Percentiles rank a stretch among this genome's conserved stretches.
Evolutionary conservation across 2,329 filamentous ascomycete species (phyloP).

Genomic region (Arthrobotrys megalospora): DNA sequence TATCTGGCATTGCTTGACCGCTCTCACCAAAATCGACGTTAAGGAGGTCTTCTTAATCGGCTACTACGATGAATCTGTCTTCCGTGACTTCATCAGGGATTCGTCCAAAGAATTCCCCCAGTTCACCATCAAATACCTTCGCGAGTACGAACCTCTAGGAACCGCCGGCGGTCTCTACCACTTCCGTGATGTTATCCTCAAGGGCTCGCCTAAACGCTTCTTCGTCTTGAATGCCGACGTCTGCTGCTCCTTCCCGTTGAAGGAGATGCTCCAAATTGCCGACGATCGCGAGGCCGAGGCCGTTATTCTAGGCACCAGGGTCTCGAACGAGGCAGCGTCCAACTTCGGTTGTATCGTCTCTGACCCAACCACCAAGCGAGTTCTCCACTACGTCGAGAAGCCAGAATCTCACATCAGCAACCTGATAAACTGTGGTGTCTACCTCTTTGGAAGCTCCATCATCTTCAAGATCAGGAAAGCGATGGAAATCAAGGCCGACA

Average conservation of each 20-base stretch:
- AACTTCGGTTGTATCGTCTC: slow-evolving; percentile 99
- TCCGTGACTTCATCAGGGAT: slow-evolving; percentile 98
- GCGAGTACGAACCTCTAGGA: slow-evolving; percentile 96
- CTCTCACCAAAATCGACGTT: slow-evolving; percentile 90
- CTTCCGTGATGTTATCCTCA: slow-evolving; percentile 98
- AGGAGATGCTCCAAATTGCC: slow-evolving; percentile 94
- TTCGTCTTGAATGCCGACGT: slow-evolving; percentile 99
- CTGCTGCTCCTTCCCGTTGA: slow-evolving; percentile 97
- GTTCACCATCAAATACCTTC: slow-evolving; percentile 92
- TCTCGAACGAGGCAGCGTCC: slow-evolving; percentile 88
- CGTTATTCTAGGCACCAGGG: slow-evolving; percentile 92
- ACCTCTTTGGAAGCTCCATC: slow-evolving; percentile 95
- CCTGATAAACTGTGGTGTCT: slow-evolving; percentile 99
- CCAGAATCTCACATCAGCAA: slow-evolving; percentile 97
- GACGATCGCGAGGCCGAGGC: slow-evolving; percentile 96
- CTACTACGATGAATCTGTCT: slow-evolving; percentile 97
- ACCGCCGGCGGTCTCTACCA: slow-evolving; percentile 98
- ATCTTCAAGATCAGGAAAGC: slow-evolving; percentile 95
- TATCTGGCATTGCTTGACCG: slow-evolving; percentile 96
- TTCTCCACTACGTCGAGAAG: slow-evolving; percentile 99
- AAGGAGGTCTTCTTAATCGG: slow-evolving; percentile 98
- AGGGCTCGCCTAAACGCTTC: slow-evolving; percentile 92
- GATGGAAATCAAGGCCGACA: slow-evolving; percentile 94
- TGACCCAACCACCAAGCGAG: slow-evolving; percentile 91
- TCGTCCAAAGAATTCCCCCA: slow-evolving; percentile 86